Evolutionary conservation across 2,329 filamentous ascomycete species (phyloP).

Genomic region (Fusarium temperatum): DNA sequence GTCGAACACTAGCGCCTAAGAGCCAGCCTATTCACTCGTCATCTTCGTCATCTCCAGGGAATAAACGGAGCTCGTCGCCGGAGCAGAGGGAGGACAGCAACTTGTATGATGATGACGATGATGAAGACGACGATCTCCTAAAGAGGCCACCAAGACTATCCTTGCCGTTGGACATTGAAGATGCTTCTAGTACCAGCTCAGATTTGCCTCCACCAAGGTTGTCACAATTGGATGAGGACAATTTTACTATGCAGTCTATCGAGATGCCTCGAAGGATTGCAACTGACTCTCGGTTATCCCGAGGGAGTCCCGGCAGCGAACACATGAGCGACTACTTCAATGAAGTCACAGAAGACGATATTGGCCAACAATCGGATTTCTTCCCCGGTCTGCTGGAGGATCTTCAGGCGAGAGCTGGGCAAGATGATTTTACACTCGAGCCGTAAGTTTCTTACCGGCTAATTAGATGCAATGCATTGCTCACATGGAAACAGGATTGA

Average conservation of each 20-base stretch:
- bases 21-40: conserved; percentile 57
- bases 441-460: conserved; percentile 44
- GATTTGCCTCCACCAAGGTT: conserved; percentile 63
- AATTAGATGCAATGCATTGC: background rate
- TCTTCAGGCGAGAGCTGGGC: conserved; percentile 50
- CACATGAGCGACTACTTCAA: conserved; percentile 63
- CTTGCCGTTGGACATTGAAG: conserved; percentile 60
- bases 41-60: conserved; percentile 53
- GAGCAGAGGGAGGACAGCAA: conserved; percentile 54
- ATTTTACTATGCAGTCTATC: conserved; percentile 67
- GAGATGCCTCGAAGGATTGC: conserved; percentile 65
- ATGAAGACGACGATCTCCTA: conserved; percentile 60
- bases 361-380: conserved; percentile 60
- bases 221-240: conserved; percentile 65
- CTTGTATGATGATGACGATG: conserved; percentile 59
- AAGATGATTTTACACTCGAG: conserved; percentile 55
- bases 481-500: conserved; percentile 46
- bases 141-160: conserved; percentile 60
- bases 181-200: conserved; percentile 63
- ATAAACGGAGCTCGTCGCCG: conserved; percentile 42
- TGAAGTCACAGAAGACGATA: conserved; percentile 51
- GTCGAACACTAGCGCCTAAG: conserved; percentile 61
- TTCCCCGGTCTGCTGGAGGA: conserved; percentile 60
- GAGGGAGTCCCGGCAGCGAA: conserved; percentile 63
- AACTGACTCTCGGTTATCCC: conserved; percentile 55